Evolutionary conservation across 148 eudicot genomes (phyloP), one percentile per base, ranked within the genome.

Genomic region (Rhododendron simsii): DNA sequence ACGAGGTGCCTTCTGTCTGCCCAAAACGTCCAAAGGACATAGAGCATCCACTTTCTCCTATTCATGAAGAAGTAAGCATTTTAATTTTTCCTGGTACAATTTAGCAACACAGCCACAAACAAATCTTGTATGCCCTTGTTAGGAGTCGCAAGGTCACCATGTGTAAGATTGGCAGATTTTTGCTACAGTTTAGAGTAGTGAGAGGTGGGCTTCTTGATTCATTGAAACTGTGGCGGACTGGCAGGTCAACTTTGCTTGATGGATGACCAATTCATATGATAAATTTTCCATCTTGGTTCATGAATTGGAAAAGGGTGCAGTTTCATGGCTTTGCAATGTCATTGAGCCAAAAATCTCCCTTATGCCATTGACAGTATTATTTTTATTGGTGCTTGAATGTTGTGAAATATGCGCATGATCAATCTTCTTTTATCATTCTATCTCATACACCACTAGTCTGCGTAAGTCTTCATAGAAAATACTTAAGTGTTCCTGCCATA

Each of bases 21-120:
- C 59, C 73, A 13, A 80, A 69, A 53, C 65, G 28, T 12, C 16
- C 85, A 30, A 89, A 78, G 83, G 91, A 79, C 78, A 85, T 61
- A 57, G 84, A 85, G 84, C 81, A 87, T 35, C 86, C 85, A 73
- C 88, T 92, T 90, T 89, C 95, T 87, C 94, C 95, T 82, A 95
- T 92, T 80, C 93, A 87, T 26, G 92, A 88, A 82, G 91, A 89
- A 83, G 94, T 91, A 91, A 87, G 90, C 88, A 82, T 85, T 74
- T 88, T 75, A 51, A 86, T 57, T 86, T 89, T 86, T 84, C 86
- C 80, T 85, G 83, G 35, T 14, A 44, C 75, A 76, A 18, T 75
- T 86, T 28, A 44, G 41, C 78, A 69, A 15, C 45, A 41, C 13
- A 30, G 18, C 51, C 21, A 47, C 39, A 50, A 30, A 53, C 30